These are phyloP conservation scores for Epichloe typhina DNA, from an alignment of 2,329 filamentous ascomycete genomes.

Conservation along the genomic window DNA sequence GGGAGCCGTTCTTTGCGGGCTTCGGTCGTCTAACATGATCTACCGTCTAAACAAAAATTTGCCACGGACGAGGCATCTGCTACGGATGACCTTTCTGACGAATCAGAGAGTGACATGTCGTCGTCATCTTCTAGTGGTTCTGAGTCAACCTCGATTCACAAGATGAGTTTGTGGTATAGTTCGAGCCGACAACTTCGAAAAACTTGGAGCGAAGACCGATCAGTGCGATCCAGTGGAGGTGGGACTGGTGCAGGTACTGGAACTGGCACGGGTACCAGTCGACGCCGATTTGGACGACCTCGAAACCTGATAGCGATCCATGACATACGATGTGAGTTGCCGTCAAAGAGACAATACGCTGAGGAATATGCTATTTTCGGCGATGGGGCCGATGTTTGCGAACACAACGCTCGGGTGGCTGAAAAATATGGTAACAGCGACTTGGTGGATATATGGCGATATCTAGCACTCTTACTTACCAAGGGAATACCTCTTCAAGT, in stretches of 20 bases:
- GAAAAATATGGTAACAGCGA: slow-evolving; percentile 56
- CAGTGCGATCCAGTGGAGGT: slow-evolving; percentile 45
- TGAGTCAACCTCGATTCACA: slow-evolving; percentile 49
- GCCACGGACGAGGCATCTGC: slow-evolving; percentile 36
- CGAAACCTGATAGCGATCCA: slow-evolving; percentile 66
- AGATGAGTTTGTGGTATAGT: slow-evolving; percentile 43
- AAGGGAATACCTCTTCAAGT: slow-evolving; percentile 62
- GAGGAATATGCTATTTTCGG: slow-evolving; percentile 74
- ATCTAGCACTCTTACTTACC: slow-evolving; percentile 63
- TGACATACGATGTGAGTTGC: slow-evolving; percentile 56
- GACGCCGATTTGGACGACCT: slow-evolving; percentile 32
- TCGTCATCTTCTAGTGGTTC: slow-evolving; percentile 45
- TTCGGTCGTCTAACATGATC: slow-evolving; percentile 41
- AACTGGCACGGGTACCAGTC: slow-evolving; percentile 39
- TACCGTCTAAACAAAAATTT: slow-evolving; percentile 32
- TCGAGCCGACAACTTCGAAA: slow-evolving; percentile 38
- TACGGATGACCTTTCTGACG: slow-evolving; percentile 37
- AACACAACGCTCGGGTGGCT: slow-evolving; percentile 71
- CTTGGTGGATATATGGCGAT: slow-evolving; percentile 70
- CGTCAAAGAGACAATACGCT: slow-evolving; percentile 65
- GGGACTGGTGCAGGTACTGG: slow-evolving; percentile 38
- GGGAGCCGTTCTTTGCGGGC: slow-evolving; percentile 42
- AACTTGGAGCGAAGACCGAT: slow-evolving; percentile 43
- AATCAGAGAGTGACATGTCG: slow-evolving; percentile 34
- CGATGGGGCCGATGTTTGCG: slow-evolving; percentile 66